Base-by-base conservation (phyloP, 768 basidiomycete genomes). In the Thelephora aurantiotincta region DNA sequence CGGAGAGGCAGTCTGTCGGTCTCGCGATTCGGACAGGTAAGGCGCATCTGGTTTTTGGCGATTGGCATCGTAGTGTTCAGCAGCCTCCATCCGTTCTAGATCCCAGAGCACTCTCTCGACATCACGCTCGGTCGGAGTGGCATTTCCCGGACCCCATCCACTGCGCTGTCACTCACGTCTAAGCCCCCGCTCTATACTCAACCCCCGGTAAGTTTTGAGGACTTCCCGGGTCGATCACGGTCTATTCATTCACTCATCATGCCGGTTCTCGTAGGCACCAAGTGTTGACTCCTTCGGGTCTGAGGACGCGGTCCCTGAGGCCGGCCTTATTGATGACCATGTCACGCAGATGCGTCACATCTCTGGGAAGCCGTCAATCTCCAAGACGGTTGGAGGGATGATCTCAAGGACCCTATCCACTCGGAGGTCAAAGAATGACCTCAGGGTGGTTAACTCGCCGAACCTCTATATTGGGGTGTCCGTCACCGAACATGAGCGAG, bases 351-450 rank as follows among this genome's bases (percentile, higher is more conserved):
- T 55, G 55, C 53, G 47, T 48, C 55, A 51, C 43, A 54, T 58
- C 48, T 48, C 55, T 12, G 53, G 57, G 19, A 38, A 43, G 26
- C 56, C 54, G 35, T 56, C 56, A 35, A 48, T 61, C 38, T 57
- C 57, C 18, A 53, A 53, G 43, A 58, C 60, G 23, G 38, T 55
- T 2, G 54, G 54, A 16, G 46, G 49, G 35, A 45, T 52, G 30
- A 57, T 61, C 54, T 52, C 57, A 14, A 57, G 57, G 11, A 49
- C 57, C n/a, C 54, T 59, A 16, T 61, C 60, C 42, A 53, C 53
- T 13, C 48, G 49, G 3, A 51, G 54, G 30, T 51, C 51, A 43
- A 54, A 53, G 45, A 50, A 54, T 16, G 57, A 57, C 33, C 48
- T 57, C 33, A 47, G 52, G 37, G 34, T 52, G 0, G 49, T 16